Evolutionary conservation across 225 moss, liverwort and hornwort genomes (phyloP), one percentile per base, ranked within the genome.

Genomic region (Sphagnum contortum): DNA sequence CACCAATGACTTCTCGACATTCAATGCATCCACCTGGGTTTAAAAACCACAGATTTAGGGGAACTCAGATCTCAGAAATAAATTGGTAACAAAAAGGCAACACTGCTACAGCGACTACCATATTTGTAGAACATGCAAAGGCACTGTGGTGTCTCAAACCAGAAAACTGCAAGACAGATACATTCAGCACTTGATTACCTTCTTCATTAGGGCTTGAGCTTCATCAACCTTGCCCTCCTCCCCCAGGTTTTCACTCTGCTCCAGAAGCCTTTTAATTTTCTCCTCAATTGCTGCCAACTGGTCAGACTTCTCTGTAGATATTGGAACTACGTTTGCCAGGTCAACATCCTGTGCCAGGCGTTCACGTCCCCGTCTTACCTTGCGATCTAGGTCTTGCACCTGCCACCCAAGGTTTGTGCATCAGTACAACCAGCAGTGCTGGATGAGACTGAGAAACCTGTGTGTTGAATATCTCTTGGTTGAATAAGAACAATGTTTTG

Each of bases 351-450:
- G 96, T 8, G 92, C 88, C 69, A 96, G 85, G 4, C 92, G 87
- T 67, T 92, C 92, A 48, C 85, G 84, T 2, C 96, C 96, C 69
- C 96, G 72, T 66, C 87, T 74, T 2, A 96, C 87, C 71, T 96
- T 96, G 8, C 96, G 88, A n/a, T 96, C 96, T 3, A 96, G 49
- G 63, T 96, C 96, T 80, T 89, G 92, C 44, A 92, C 75, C 96
- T 96, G 60, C 3, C 49, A 48, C 4, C 9, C 52, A 52, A 52
- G 52, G 29, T 29, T 29, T 29, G 29, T 29, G 29, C 29, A 29
- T 29, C 29, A 29, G 29, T 29, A 29, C 29, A 29, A 0, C 29
- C 29, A 29, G 29, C 29, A 29, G 29, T 29, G 29, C 29, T 29
- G 29, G 29, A 44, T 47, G 3, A 47, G 4, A 51, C 64, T 57